Base-by-base conservation (phyloP, 352 stramenopile species). In the Poterioochromonas sp. region DNA sequence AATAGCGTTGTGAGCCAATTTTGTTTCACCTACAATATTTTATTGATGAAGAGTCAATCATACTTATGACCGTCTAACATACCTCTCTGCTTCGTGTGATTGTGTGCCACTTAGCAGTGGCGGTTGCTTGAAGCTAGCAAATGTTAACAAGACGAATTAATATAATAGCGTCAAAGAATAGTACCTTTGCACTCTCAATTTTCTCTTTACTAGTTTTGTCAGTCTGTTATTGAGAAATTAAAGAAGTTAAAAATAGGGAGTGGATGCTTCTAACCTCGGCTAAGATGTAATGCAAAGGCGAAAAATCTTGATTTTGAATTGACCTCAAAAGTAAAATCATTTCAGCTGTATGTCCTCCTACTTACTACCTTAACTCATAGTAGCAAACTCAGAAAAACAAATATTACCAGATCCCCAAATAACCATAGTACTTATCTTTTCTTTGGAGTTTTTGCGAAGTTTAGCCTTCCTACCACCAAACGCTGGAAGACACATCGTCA, bases 281-380 rank as follows among this genome's bases (percentile, higher is more conserved):
- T 20, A 95, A 81, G 0, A 95, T 87, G 60, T 93, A 93, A 0
- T 88, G 84, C 40, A 94, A 85, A 0, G 90, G 89, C 26, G 83
- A 84, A 78, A 93, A 95, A 11, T 88, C 43, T 0, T 88, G 80
- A 32, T 83, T 80, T 58, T 87, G 82, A n/a, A 95, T 77, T 11
- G 80, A 76, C 83, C 91, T 89, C 78, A 95, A 91, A 63, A 95
- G 89, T 83, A 92, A 92, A 26, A 96, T 87, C 87, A 96, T 91
- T 85, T 96, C 91, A 43, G 91, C 93, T 54, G 91, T 96, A 83
- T 96, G 91, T 49, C 91, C 91, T 32, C 83, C 83, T 81, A 69
- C 37, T 39, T 51, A 34, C 34, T 82, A 68, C 58, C 12, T 32
- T 29, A 68, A 15, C 58, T 29, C 11, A 12, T 35, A 40, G 26